A percentile compares a stretch with the other conserved stretches of the same genome.
Conservation (phyloP, 1,284 basidiomycete genomes). For the Puccinia coronata region DNA sequence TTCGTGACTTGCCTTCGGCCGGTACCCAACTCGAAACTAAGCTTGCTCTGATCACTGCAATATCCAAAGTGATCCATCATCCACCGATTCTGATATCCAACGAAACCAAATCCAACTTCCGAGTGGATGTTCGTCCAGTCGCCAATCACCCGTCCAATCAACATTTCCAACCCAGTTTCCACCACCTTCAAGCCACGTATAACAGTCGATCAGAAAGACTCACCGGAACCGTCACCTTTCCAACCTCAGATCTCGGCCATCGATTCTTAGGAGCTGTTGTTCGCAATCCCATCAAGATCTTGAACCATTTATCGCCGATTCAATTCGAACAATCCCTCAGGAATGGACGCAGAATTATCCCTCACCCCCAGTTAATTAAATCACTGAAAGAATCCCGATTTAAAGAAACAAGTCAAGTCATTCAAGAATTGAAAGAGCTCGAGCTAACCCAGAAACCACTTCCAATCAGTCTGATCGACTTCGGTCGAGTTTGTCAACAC, state of each 20-base stretch:
- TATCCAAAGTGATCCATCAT: slow-evolving; percentile 11
- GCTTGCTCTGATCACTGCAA: not conserved
- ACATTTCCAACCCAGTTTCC: not conserved
- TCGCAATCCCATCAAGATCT: slow-evolving; percentile 4
- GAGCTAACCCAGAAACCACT: slow-evolving; percentile 8
- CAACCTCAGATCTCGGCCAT: not conserved
- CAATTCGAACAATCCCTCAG: slow-evolving; percentile 6
- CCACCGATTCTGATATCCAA: not conserved
- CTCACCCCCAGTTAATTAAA: slow-evolving; percentile 11
- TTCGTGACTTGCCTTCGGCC: not conserved
- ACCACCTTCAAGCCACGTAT: not conserved
- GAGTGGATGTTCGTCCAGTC: not conserved
- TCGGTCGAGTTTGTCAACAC: slow-evolving; percentile 10
- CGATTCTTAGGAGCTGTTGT: slow-evolving; percentile 4
- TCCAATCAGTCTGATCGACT: slow-evolving; percentile 24
- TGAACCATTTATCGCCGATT: not conserved
- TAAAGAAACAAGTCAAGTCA: slow-evolving; percentile 7
- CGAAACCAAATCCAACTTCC: slow-evolving; percentile 20
- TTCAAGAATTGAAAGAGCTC: slow-evolving; percentile 17
- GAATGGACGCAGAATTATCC: slow-evolving; percentile 15
- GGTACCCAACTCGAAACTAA: slow-evolving; percentile 17
- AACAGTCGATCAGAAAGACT: slow-evolving; percentile 4
- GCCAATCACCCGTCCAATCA: not conserved
- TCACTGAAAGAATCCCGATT: not conserved
- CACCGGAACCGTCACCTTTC: slow-evolving; percentile 7